Base-by-base conservation (phyloP, 768 basidiomycete species). In the Leccinum arenicola region DNA sequence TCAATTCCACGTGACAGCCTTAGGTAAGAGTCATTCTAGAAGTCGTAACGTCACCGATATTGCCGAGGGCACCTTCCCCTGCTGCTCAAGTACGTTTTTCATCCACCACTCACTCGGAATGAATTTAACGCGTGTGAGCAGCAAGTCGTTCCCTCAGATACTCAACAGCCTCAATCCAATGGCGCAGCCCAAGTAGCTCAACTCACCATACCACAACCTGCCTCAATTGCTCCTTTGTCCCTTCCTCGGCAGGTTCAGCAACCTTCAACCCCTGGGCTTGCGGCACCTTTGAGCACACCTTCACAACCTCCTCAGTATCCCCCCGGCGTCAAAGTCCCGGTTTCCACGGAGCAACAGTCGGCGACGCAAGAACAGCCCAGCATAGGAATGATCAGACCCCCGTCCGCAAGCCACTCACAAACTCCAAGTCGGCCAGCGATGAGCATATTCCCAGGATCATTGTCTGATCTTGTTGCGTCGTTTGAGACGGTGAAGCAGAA, bases 401-500 rank as follows among this genome's bases (percentile, higher is more conserved):
- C 84, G 21, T 85, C 87, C 21, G 76, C 73, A 35, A 74, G 82
- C 53, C 69, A 79, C 31, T 80, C 80, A 57, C 72, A 75, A 54
- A 64, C 66, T 35, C 70, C 77, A 25, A 74, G 73, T 56, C 79
- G 78, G 36, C 69, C 79, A 19, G 65, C 78, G 51, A 66, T 77
- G 23, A 73, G 78, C 10, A 84, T 84, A 21, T 87, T 88, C 82
- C 94, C 92, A 17, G 91, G 87, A 57, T 93, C 87, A 27, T 71
- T 99, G 70, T 92, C 93, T 11, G 96, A 98, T 70, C 80, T 99
- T 55, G 95, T 98, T 43, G 85, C 89, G 21, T 94, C 93, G 43
- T 98, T 98, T 69, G 96, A 98, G 77, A 89, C 82, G 50, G 94
- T 96, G 48, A 98, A 98, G 76, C 94, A 96, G 79, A 95, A 97